Evolutionary conservation across 257 asterid genomes (phyloP), one percentile per base, ranked within the genome.

Genomic region (Solanum lignicaule): DNA sequence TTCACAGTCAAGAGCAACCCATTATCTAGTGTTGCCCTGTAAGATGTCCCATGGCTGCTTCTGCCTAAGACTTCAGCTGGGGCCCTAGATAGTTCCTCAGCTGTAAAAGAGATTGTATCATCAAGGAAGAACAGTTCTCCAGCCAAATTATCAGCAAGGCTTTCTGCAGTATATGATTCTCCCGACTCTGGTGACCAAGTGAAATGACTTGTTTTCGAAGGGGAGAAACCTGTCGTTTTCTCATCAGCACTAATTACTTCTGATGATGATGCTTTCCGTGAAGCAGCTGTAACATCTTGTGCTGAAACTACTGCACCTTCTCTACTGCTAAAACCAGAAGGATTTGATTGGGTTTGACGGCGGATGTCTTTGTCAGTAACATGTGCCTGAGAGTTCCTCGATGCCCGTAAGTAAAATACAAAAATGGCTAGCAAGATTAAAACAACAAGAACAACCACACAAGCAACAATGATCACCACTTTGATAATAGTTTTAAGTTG

Each of bases 31-130:
- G 98, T 94, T 35, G 99, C 98, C 88, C 93, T 88, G 86, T 97
- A 97, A 25, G 99, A 97, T 2, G 99, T 97, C 73, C 99, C 99
- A 16, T 96, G 99, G 91, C 98, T 97, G 91, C 99, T 97, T 91
- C 99, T 91, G 81, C 99, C 99, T 23, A 97, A 94, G 55, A 97
- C 98, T 90, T 97, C 99, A 4, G 99, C 99, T 23, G 99, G 99
- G 58, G 99, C 99, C 86, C 96, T 88, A 9, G 99, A 97, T 25
- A 97, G 87, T 46, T 95, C 99, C 92, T 95, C 99, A 0, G 98
- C 96, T 3, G 98, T 88, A 89, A 97, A 95, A 5, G 99, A 92
- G 84, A 97, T 88, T 4, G 98, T 95, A 83, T 97, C 99, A 73
- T 97, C 99, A 25, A 97, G 93, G 88, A 97, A 97, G 93, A 92